These are phyloP conservation scores for Amphichorda felina DNA, from an alignment of 2,329 filamentous ascomycete genomes.

Conservation along the genomic window DNA sequence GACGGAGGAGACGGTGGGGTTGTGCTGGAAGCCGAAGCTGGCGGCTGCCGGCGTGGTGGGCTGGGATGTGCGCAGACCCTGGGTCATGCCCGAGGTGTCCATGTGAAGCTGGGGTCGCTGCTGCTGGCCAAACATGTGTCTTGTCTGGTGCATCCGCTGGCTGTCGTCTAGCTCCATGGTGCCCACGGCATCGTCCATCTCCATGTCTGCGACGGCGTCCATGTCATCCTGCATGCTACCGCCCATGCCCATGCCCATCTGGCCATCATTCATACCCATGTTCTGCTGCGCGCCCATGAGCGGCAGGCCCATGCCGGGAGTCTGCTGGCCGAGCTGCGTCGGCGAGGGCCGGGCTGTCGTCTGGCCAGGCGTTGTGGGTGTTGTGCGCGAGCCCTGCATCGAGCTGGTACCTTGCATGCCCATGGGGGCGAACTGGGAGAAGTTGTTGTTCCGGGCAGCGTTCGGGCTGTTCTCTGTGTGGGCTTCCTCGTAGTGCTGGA, in stretches of 20 bases:
- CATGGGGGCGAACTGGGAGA: conserved; percentile 25
- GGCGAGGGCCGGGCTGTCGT: conserved; percentile 14
- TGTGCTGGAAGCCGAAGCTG: conserved; percentile 73
- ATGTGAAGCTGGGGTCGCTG: conserved; percentile 64
- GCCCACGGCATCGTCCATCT: conserved; percentile 77
- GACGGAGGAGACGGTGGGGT: conserved; percentile 92
- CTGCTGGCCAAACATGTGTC: conserved; percentile 56
- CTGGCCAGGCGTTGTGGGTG: conserved; percentile 15
- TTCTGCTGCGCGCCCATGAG: conserved; percentile 9
- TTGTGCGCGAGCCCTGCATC: conserved; percentile 19
- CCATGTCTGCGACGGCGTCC: conserved; percentile 88
- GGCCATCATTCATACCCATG: conserved; percentile 14
- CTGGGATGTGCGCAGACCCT: conserved; percentile 74
- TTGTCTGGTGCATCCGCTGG: conserved; percentile 56
- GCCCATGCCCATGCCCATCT: conserved; percentile 30
- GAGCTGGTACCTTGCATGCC: conserved; percentile 18
- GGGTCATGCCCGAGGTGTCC: conserved; percentile 62
- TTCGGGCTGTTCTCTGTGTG: conserved; percentile 58
- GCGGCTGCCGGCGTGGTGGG: conserved; percentile 74
- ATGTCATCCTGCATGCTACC: conserved; percentile 41
- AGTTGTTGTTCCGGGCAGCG: conserved; percentile 24
- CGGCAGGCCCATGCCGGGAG: conserved; percentile 1
- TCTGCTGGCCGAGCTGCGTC: conserved; percentile 20
- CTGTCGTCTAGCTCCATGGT: conserved; percentile 52
- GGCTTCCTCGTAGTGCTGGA: conserved; percentile 93